Evolutionary conservation across 176 grass and related monocot species (phyloP).

Genomic region (Hsuehochloa calcarea): DNA sequence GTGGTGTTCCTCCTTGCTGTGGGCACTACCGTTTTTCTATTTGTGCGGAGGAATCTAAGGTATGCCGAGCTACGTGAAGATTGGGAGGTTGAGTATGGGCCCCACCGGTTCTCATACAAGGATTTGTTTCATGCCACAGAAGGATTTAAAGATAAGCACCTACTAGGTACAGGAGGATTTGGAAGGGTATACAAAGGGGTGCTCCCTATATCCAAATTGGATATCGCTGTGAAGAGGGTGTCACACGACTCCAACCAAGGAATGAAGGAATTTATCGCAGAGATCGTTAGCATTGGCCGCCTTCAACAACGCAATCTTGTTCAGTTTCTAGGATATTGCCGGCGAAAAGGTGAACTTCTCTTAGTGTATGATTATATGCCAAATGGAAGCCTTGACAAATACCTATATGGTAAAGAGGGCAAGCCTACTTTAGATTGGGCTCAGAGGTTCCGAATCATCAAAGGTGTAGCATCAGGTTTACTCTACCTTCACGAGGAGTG

Average conservation of each 20-base stretch:
- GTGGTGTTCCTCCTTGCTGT: neutral
- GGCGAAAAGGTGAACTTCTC: conserved; percentile 26
- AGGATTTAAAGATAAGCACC: conserved; percentile 5
- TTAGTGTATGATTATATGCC: conserved; percentile 20
- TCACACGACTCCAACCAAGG: conserved; percentile 37
- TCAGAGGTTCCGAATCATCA: conserved; percentile 22
- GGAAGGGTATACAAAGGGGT: conserved; percentile 31
- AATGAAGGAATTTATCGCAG: conserved; percentile 24
- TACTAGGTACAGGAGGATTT: conserved; percentile 31
- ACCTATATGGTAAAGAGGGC: neutral
- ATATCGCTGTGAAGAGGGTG: conserved; percentile 34
- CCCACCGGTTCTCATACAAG: conserved; percentile 1
- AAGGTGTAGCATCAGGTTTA: conserved; percentile 18
- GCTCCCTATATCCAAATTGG: neutral
- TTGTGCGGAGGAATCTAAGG: neutral
- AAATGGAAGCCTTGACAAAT: conserved; percentile 20
- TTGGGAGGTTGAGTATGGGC: conserved; percentile 34
- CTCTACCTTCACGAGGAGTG: conserved; percentile 44
- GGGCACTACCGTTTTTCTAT: neutral
- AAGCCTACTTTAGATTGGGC: conserved; percentile 7
- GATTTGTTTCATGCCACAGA: neutral
- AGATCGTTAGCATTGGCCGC: conserved; percentile 25
- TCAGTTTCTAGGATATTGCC: conserved; percentile 25
- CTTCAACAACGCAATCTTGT: conserved; percentile 35
- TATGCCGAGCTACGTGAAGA: conserved; percentile 1